phyloP scores from a whole-genome alignment of 257 asterid genomes.

The Agastache rugosa region DNA sequence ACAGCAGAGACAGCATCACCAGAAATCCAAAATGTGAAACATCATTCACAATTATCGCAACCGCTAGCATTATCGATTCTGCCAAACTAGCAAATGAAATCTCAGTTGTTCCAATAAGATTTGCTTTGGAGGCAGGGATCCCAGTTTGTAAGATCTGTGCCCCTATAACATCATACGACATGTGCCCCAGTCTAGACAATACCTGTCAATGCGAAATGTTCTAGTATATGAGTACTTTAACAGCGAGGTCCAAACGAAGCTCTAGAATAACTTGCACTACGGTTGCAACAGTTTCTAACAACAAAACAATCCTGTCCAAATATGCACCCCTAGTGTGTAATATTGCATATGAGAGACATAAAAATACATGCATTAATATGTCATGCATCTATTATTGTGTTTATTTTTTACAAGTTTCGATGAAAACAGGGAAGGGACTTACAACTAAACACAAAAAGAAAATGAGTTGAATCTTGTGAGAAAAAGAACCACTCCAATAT shows the following conservation, averaged over 20 bases:
- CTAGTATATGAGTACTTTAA: slow-evolving; percentile 22
- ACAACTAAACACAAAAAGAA: slow-evolving; percentile 83
- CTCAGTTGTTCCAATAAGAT: slow-evolving; percentile 94
- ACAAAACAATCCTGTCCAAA: too few relatives aligned
- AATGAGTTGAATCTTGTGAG: slow-evolving; percentile 65
- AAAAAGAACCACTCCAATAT: slow-evolving; percentile 78
- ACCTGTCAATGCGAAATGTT: slow-evolving; percentile 56
- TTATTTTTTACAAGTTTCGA: slow-evolving; percentile 10
- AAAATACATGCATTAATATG: too few relatives aligned
- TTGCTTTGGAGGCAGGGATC: slow-evolving; percentile 92
- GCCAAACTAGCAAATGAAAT: slow-evolving; percentile 92
- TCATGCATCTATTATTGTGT: slow-evolving; percentile 21
- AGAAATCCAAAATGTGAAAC: slow-evolving; percentile 77
- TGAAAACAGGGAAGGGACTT: slow-evolving; percentile 48
- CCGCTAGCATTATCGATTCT: slow-evolving; percentile 85
- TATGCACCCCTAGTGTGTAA: too few relatives aligned
- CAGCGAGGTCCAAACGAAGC: slow-evolving; percentile 24
- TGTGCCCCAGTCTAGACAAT: slow-evolving; percentile 89
- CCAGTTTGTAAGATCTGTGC: slow-evolving; percentile 95
- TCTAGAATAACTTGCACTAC: not conserved
- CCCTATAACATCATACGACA: slow-evolving; percentile 91
- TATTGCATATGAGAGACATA: too few relatives aligned
- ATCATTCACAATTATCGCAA: slow-evolving; percentile 85
- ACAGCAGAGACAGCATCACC: slow-evolving; percentile 74
- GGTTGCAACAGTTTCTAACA: slow-evolving; percentile 6